phyloP scores from a whole-genome alignment of 106 monocot species.

The Dendrobium chrysotoxum region DNA sequence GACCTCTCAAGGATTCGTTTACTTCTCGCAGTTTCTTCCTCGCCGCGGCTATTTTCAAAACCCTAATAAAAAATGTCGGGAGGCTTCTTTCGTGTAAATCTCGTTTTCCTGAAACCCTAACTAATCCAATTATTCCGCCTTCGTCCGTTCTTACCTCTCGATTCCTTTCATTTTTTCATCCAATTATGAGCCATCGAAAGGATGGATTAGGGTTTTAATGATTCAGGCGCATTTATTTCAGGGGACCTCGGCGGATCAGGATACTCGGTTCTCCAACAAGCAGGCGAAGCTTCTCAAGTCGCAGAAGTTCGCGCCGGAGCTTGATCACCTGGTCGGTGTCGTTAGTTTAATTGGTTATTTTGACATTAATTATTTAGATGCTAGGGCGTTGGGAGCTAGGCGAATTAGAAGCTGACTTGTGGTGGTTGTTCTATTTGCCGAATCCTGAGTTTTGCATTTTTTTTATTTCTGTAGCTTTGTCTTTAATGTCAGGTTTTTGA shows the following conservation, averaged over 20 bases:
- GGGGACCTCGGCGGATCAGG: constrained; percentile 98
- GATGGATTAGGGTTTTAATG: constrained; percentile 5
- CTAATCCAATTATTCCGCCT: not conserved
- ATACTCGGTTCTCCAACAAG: constrained; percentile 99
- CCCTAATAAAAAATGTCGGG: constrained; percentile 77
- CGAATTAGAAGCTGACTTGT: not conserved
- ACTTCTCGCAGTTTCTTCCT: no score
- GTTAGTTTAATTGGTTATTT: not conserved
- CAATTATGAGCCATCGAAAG: not conserved
- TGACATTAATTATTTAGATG: not conserved
- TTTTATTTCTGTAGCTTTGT: not conserved
- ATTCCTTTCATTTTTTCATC: not conserved
- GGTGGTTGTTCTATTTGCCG: not conserved
- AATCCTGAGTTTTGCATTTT: not conserved
- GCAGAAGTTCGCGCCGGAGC: constrained; percentile 86
- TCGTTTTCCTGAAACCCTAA: not conserved
- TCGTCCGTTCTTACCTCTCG: not conserved
- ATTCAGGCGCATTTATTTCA: constrained; percentile 16
- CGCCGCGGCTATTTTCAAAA: not conserved
- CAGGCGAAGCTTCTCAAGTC: constrained; percentile 96
- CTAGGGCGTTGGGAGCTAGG: not conserved
- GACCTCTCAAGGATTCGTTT: no score
- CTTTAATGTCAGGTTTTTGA: constrained; percentile 8
- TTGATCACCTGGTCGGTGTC: constrained; percentile 71
- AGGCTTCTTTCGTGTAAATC: constrained; percentile 83